These are phyloP conservation scores for Knufia fluminis DNA, from an alignment of 2,329 filamentous ascomycete genomes.

Conservation along the genomic window DNA sequence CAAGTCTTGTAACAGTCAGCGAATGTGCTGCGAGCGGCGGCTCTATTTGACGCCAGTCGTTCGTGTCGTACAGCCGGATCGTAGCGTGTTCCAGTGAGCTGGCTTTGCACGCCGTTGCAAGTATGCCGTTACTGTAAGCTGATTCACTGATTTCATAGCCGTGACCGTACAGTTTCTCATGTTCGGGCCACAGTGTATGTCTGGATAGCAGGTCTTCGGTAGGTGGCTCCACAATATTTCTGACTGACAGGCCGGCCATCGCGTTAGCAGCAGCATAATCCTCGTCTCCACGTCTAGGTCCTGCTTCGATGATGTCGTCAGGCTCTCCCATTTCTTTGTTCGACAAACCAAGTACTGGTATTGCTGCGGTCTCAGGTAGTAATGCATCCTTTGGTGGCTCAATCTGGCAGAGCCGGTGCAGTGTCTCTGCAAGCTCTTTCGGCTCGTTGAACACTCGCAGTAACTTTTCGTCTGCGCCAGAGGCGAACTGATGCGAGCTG, in stretches of 20 bases:
- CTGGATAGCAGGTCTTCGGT: constrained; percentile 82
- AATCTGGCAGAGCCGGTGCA: constrained; percentile 59
- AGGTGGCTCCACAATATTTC: constrained; percentile 65
- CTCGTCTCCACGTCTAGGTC: constrained; percentile 17
- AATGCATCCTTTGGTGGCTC: constrained; percentile 27
- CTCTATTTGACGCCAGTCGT: constrained; percentile 73
- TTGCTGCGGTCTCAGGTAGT: constrained; percentile 82
- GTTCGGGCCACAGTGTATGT: constrained; percentile 89
- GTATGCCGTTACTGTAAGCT: constrained; percentile 60
- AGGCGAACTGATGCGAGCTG: constrained; percentile 68
- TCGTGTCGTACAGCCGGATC: constrained; percentile 80
- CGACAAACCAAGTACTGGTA: constrained; percentile 87
- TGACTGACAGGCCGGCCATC: constrained; percentile 35
- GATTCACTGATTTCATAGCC: constrained; percentile 93
- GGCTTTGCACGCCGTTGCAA: constrained; percentile 89
- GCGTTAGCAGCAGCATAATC: constrained; percentile 44
- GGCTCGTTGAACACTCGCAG: constrained; percentile 90
- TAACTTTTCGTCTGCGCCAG: constrained; percentile 95
- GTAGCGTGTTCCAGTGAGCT: constrained; percentile 91
- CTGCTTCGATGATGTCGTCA: constrained; percentile 26
- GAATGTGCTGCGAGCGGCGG: constrained; percentile 78
- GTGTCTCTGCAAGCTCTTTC: constrained; percentile 66
- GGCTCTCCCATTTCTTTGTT: constrained; percentile 76
- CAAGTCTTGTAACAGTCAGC: constrained; percentile 72
- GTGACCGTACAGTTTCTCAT: constrained; percentile 94